Evolutionary conservation across 805 yeast genomes (phyloP).

Genomic region (Zygosaccharomyces kombuchaensis): DNA sequence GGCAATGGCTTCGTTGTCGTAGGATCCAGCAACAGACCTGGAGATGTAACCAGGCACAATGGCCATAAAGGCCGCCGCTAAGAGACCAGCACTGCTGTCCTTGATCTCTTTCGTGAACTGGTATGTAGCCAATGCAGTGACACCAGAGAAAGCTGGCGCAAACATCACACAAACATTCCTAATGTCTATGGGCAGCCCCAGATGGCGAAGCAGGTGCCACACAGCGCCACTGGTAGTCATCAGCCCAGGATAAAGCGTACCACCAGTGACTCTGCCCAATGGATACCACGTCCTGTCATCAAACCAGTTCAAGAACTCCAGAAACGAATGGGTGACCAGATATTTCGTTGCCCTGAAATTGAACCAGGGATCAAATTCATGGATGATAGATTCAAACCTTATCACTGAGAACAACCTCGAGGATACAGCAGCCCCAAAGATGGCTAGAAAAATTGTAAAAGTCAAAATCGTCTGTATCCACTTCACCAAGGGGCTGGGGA

Average conservation of each 20-base stretch:
- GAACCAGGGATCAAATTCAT: slow-evolving; percentile 97
- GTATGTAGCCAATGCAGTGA: slow-evolving; percentile 88
- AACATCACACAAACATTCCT: slow-evolving; percentile 92
- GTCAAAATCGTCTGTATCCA: slow-evolving; percentile 40
- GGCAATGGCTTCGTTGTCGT: slow-evolving; percentile 98
- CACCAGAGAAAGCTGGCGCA: slow-evolving; percentile 93
- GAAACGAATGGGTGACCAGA: slow-evolving; percentile 74
- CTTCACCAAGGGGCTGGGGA: slow-evolving; percentile 7
- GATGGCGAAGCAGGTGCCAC: slow-evolving; percentile 62
- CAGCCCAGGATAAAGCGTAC: slow-evolving; percentile 94
- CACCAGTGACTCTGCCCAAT: slow-evolving; percentile 97
- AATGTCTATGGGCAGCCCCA: slow-evolving; percentile 84
- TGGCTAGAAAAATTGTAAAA: slow-evolving; percentile 62
- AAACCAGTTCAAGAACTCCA: slow-evolving; percentile 95
- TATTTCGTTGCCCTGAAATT: slow-evolving; percentile 95
- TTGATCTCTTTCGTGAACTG: slow-evolving; percentile 86
- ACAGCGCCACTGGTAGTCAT: slow-evolving; percentile 96
- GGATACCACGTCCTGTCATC: slow-evolving; percentile 99
- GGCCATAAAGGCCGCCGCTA: slow-evolving; percentile 92
- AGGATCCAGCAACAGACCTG: slow-evolving; percentile 97
- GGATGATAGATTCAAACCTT: slow-evolving; percentile 92
- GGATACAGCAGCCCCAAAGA: slow-evolving; percentile 88
- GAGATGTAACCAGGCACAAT: slow-evolving; percentile 98
- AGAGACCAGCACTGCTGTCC: slow-evolving; percentile 80
- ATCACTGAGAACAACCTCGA: slow-evolving; percentile 94